Base-by-base conservation (phyloP, 805 yeast genomes). In the Danielozyma ontarioensis region DNA sequence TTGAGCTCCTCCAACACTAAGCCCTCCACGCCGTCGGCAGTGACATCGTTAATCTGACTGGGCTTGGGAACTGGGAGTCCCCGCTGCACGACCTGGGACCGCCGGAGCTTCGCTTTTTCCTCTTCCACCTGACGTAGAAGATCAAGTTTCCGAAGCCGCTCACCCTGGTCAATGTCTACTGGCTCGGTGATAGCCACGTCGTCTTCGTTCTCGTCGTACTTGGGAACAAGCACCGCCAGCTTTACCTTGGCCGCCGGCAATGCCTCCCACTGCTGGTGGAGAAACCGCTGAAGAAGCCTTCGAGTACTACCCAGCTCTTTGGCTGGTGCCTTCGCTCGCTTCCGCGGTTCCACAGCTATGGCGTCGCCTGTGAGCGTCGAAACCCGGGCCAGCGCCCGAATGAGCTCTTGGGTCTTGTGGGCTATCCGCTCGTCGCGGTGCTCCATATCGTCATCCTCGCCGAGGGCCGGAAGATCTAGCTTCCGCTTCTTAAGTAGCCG, bases 81-180 rank as follows among this genome's bases (percentile, higher is more conserved):
- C 31, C 53, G 50, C 44, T 71, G 75, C 1, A 74, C 52, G 2
- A 62, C 78, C 36, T 59, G 66, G 0, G 82, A 71, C 30, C 76
- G 46, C 25, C 76, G 51, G 5, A 58, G 42, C 23, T 49, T 52
- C 4, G 59, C 51, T 34, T 47, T 48, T 34, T 58, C 58, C 15
- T 49, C 57, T 7, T 52, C 57, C 3, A 54, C 44, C 36, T 48
- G 48, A 25, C 49, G 46, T 13, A 48, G 41, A 11, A 47, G 36
- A 33, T 52, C 52, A 25, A 54, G 28, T 28, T 46, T 48, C 21
- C 55, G 39, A 3, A 50, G 25, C 11, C 49, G 31, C 28, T 55
- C 62, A 1, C 54, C 55, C 17, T 46, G 40, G 25, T 60, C 66
- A 2, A 32, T 11, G 16, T 13, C 29, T 4, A 13, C 16, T 3